Conservation (phyloP, 1,284 basidiomycete species). For the Boletus chippewaensis region DNA sequence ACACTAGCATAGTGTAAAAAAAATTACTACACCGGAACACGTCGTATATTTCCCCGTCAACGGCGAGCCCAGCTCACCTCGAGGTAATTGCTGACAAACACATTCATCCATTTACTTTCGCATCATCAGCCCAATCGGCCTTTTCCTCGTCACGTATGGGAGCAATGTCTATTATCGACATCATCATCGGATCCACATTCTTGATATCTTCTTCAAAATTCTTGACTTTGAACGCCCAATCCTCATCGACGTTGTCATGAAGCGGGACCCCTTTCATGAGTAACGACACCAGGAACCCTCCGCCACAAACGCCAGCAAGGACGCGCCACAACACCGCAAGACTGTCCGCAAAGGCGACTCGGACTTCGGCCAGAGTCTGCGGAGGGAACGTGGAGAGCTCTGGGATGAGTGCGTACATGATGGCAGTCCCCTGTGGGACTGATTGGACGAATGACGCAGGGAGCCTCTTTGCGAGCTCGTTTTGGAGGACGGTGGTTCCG, state of each 20-base stretch:
- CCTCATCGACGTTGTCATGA: neutral
- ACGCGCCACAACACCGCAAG: neutral
- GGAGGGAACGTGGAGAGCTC: neutral
- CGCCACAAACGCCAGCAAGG: neutral
- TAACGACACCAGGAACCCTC: neutral
- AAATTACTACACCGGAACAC: no score
- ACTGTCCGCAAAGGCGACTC: neutral
- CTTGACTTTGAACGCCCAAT: neutral
- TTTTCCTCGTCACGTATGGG: no score
- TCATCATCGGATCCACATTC: neutral
- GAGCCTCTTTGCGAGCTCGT: slow-evolving; percentile 20
- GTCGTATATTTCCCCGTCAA: no score
- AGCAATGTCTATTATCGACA: no score
- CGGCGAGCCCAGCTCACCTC: no score
- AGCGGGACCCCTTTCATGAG: slow-evolving; percentile 5
- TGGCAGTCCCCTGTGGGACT: slow-evolving; percentile 9
- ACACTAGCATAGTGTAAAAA: no score
- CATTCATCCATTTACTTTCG: no score
- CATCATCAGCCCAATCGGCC: no score
- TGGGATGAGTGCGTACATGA: slow-evolving; percentile 10
- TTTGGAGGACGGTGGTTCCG: neutral
- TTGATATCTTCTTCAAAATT: neutral
- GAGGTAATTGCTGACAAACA: no score
- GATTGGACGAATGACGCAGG: slow-evolving; percentile 19
- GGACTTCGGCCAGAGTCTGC: neutral